phyloP scores from a whole-genome alignment of 2,329 filamentous ascomycete species.

The Cladosporium sp. region DNA sequence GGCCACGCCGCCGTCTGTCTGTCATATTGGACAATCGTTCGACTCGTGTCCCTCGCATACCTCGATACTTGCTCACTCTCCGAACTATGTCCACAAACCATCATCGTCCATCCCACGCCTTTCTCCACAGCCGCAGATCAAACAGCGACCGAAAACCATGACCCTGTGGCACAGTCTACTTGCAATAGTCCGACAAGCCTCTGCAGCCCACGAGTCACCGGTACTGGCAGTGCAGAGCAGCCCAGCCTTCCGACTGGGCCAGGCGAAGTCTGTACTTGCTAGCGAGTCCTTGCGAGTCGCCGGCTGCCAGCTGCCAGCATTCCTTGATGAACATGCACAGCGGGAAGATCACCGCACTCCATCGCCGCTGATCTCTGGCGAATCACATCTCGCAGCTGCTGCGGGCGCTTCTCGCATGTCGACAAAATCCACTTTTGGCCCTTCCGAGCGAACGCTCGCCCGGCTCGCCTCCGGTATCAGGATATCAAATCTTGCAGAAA shows the following conservation, averaged over 20 bases:
- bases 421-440: too few relatives aligned
- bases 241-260: background rate
- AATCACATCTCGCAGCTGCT: too few relatives aligned
- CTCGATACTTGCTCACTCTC: background rate
- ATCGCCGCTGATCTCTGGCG: too few relatives aligned
- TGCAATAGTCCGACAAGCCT: background rate
- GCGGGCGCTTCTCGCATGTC: too few relatives aligned
- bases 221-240: background rate
- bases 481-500: too few relatives aligned
- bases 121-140: conserved; percentile 7
- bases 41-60: background rate
- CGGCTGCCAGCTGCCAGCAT: too few relatives aligned
- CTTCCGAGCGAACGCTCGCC: too few relatives aligned
- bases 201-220: conserved; percentile 8
- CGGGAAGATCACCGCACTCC: too few relatives aligned
- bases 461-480: too few relatives aligned
- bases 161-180: background rate
- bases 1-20: conserved; percentile 73
- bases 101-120: background rate
- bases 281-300: too few relatives aligned
- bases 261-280: too few relatives aligned
- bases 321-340: too few relatives aligned
- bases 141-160: background rate
- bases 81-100: conserved; percentile 9
- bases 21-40: background rate